Conservation (phyloP, 2,329 filamentous ascomycete genomes). For the Lachnellula cervina region DNA sequence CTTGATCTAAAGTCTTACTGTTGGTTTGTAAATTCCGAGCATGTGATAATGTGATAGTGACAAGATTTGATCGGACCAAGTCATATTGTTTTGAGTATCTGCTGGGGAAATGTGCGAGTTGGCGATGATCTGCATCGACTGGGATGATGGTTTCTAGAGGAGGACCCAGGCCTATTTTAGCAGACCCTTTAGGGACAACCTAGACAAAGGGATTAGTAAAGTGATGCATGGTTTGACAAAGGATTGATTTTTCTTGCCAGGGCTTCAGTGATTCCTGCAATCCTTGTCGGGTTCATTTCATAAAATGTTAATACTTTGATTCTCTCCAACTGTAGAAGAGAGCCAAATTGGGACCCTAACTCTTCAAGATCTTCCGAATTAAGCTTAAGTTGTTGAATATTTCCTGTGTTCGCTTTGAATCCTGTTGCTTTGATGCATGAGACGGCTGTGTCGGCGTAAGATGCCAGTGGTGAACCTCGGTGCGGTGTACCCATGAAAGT, state of each 20-base stretch:
- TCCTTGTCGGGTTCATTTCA: constrained; percentile 4
- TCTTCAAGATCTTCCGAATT: constrained; percentile 2
- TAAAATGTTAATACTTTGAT: constrained; percentile 8
- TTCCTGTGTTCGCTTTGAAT: constrained; percentile 4
- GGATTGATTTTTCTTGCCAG: neutral
- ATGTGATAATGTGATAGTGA: too few species aligned
- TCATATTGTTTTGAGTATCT: too few species aligned
- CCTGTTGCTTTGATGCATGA: constrained; percentile 3
- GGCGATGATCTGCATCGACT: too few species aligned
- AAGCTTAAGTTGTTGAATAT: constrained; percentile 2
- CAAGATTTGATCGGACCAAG: too few species aligned
- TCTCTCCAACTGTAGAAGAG: constrained; percentile 1
- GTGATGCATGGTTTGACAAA: neutral
- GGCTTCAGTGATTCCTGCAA: constrained; percentile 1
- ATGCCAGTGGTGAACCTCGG: constrained; percentile 2
- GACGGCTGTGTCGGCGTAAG: constrained; percentile 3
- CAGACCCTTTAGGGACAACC: too few species aligned
- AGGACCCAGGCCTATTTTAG: too few species aligned
- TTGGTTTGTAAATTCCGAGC: too few species aligned
- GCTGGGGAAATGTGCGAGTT: too few species aligned
- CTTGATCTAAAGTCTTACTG: too few species aligned
- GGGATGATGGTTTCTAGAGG: too few species aligned
- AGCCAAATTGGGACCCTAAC: constrained; percentile 5
- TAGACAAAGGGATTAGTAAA: neutral
- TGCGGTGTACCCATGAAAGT: constrained; percentile 5